Evolutionary conservation across 306 rosid species (phyloP).

Genomic region (Vicia villosa): DNA sequence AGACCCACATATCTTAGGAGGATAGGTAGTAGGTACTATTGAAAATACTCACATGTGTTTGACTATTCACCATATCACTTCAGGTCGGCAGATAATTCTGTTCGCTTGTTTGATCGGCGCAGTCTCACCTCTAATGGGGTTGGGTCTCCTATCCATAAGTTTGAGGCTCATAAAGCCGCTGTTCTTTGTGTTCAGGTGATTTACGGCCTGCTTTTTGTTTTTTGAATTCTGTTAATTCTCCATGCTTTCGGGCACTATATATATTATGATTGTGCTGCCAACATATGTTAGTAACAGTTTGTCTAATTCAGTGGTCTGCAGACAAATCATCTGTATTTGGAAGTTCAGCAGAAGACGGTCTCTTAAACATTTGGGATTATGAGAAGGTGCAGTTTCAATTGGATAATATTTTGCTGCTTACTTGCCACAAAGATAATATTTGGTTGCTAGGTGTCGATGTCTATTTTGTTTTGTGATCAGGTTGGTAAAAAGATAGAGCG

Average conservation of each 20-base stretch:
- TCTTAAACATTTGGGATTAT: conserved; percentile 92
- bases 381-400: conserved; percentile 65
- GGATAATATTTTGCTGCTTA: conserved; percentile 1
- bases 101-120: conserved; percentile 96
- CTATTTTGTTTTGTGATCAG: conserved; percentile 46
- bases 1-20: background rate
- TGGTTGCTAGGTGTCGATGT: background rate
- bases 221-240: background rate
- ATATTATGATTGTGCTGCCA: background rate
- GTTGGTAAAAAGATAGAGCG: conserved; percentile 79
- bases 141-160: conserved; percentile 89
- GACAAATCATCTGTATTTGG: conserved; percentile 97
- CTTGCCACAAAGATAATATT: background rate
- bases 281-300: conserved; percentile 8
- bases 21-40: background rate
- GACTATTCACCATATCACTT: conserved; percentile 34
- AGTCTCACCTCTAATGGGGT: conserved; percentile 83
- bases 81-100: conserved; percentile 98
- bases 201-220: background rate
- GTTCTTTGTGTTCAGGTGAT: conserved; percentile 98
- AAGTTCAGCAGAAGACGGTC: conserved; percentile 99
- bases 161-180: conserved; percentile 97
- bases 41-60: background rate
- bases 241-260: conserved; percentile 19
- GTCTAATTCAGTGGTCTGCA: conserved; percentile 88